Evolutionary conservation across 805 yeast genomes (phyloP).

Genomic region (Yarrowia osloensis): DNA sequence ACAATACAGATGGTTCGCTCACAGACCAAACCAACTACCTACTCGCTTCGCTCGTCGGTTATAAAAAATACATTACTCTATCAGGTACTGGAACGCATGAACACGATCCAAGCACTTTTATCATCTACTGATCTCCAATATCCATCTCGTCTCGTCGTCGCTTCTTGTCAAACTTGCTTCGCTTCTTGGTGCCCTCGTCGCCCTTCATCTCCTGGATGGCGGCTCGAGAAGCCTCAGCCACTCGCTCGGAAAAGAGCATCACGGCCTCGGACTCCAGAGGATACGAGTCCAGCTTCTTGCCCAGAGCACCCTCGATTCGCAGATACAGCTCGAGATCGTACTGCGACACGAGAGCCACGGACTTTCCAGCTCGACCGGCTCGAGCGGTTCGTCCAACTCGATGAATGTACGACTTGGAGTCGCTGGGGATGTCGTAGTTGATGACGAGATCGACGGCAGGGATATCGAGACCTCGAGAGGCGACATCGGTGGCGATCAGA

Average conservation of each 20-base stretch:
- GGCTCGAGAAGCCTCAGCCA: conserved; percentile 88
- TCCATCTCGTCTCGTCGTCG: conserved; percentile 51
- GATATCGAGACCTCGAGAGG: conserved; percentile 95
- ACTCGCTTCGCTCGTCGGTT: too few species aligned
- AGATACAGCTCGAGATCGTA: conserved; percentile 88
- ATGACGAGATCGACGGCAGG: conserved; percentile 88
- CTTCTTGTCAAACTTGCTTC: conserved; percentile 46
- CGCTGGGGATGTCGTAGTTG: conserved; percentile 92
- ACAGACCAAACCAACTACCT: too few species aligned
- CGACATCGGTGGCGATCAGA: conserved; percentile 93
- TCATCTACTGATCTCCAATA: conserved; percentile 45
- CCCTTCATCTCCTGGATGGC: conserved; percentile 80
- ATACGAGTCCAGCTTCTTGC: conserved; percentile 79
- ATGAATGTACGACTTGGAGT: conserved; percentile 94
- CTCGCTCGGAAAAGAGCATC: conserved; percentile 76
- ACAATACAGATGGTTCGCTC: too few species aligned
- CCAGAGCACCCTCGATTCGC: conserved; percentile 82
- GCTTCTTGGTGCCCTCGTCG: conserved; percentile 48
- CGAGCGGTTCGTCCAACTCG: conserved; percentile 99
- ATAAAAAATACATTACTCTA: conserved; percentile 7
- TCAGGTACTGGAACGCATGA: too few species aligned
- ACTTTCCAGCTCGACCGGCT: conserved; percentile 88
- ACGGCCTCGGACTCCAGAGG: conserved; percentile 76
- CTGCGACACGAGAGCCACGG: conserved; percentile 85
- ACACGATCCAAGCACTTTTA: background rate